Evolutionary conservation across 2,329 filamentous ascomycete species (phyloP), one percentile per base, ranked within the genome.

Genomic region (Blumeriella jaapii): DNA sequence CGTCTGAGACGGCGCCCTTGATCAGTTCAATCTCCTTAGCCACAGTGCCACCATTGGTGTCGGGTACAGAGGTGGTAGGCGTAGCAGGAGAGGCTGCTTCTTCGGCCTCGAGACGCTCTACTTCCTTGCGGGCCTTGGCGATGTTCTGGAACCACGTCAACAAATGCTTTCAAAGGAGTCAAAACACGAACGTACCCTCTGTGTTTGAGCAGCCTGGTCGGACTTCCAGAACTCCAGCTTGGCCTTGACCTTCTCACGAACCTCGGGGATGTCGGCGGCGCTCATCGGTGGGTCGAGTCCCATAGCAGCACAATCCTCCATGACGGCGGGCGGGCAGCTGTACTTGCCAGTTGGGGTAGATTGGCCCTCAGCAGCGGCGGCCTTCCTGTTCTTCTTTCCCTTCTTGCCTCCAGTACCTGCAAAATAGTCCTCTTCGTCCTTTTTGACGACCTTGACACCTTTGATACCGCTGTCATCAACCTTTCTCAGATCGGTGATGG

Each of bases 91-190:
- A 61, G 51, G 38, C 64, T 35, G 64, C 61, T 53, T 73, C 71
- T 46, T 71, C 67, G 37, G 78, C 76, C 57, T 95, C 89, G 37
- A 96, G 74, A 49, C 78, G 78, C 57, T 87, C 84, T 45, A 98
- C 93, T 61, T 95, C 86, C 62, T 89, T 89, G 68, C 94, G 82
- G 42, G 91, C 91, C 63, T 95, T 94, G 46, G 85, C 83, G 42
- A 96, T 80, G 69, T 98, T 98, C 91, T 96, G n/a, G 6, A 6
- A 41, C 63, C 55, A 63, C 54, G 39, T 48, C 45, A 35, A 38
- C 47, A 40, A 53, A 46, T 41, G 20, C 34, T 15, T 5, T 19
- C 3, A 14, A 5, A 40, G 20, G 27, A 7, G n/a, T 9, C 18
- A n/a, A 12, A 14, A 23, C n/a, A 5, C 24, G 29, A 10, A 24